These are phyloP conservation scores for Microcyclospora pomicola DNA, from an alignment of 2,329 filamentous ascomycete species.

Conservation along the genomic window DNA sequence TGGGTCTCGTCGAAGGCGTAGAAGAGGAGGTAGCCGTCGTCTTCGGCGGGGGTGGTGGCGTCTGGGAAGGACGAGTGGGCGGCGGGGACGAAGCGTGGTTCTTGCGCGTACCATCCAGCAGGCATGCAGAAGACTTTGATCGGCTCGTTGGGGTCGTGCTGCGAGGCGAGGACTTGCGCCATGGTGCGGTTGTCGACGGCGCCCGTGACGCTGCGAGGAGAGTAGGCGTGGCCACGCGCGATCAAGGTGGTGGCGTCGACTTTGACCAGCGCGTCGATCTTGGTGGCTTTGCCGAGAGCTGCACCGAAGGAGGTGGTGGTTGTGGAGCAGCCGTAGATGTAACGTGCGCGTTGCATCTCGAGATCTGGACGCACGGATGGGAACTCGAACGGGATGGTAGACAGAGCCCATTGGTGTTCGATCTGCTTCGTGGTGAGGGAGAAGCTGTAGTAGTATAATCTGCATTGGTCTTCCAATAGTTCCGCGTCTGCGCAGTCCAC, in stretches of 20 bases:
- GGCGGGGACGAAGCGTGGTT: slow-evolving; percentile 48
- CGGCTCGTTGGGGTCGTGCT: slow-evolving; percentile 25
- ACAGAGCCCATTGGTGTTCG: slow-evolving; percentile 49
- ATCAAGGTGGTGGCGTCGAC: slow-evolving; percentile 44
- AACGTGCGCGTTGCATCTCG: slow-evolving; percentile 45
- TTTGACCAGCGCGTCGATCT: slow-evolving; percentile 53
- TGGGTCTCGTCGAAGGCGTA: slow-evolving; percentile 59
- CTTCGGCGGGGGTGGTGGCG: slow-evolving; percentile 31
- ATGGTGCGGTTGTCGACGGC: slow-evolving; percentile 48
- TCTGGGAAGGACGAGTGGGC: slow-evolving; percentile 13
- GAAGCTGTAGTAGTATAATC: slow-evolving; percentile 57
- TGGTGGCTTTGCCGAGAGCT: slow-evolving; percentile 49
- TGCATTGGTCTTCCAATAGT: slow-evolving; percentile 44
- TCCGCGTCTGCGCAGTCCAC: slow-evolving; percentile 5
- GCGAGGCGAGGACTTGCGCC: slow-evolving; percentile 35
- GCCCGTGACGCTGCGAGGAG: slow-evolving; percentile 36
- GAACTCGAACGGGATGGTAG: slow-evolving; percentile 54
- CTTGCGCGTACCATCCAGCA: slow-evolving; percentile 48
- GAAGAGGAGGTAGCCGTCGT: slow-evolving; percentile 53
- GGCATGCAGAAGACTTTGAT: slow-evolving; percentile 52
- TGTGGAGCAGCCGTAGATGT: slow-evolving; percentile 55
- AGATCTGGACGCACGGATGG: slow-evolving; percentile 42
- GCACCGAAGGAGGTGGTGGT: slow-evolving; percentile 43
- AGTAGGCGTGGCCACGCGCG: slow-evolving; percentile 29
- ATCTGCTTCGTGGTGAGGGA: slow-evolving; percentile 33